These are phyloP conservation scores for Naematelia aurantialba DNA, from an alignment of 768 basidiomycete species.

Conservation along the genomic window DNA sequence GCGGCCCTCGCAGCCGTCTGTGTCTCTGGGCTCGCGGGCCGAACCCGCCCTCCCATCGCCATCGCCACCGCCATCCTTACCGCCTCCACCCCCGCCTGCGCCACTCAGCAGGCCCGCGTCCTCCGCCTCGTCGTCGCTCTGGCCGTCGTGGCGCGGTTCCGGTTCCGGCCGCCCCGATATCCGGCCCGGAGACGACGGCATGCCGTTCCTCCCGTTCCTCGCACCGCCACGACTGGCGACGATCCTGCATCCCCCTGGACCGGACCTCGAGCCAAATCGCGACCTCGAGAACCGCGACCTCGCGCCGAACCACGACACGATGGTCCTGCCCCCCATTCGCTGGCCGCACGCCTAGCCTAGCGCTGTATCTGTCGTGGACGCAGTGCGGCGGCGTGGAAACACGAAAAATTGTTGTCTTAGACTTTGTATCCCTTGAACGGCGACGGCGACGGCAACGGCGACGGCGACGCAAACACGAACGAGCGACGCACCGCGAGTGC, in stretches of 20 bases:
- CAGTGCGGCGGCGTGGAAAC: too few species aligned
- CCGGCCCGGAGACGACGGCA: slow-evolving; percentile 20
- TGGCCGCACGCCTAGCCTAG: neutral
- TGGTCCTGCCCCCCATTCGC: neutral
- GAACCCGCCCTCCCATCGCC: neutral
- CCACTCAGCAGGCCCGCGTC: neutral
- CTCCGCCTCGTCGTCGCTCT: too few species aligned
- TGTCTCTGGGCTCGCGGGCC: too few species aligned
- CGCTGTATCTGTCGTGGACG: too few species aligned
- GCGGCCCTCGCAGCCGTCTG: too few species aligned
- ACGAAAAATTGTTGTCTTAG: too few species aligned
- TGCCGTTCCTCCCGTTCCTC: slow-evolving; percentile 14
- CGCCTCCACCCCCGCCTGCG: neutral
- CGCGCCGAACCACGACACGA: neutral
- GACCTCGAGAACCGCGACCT: too few species aligned
- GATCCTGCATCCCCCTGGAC: neutral
- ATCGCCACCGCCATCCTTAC: neutral
- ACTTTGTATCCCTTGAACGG: too few species aligned
- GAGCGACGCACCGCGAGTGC: too few species aligned
- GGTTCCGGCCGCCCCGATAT: slow-evolving; percentile 3
- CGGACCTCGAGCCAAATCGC: neutral
- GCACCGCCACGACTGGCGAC: neutral
- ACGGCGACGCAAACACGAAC: too few species aligned
- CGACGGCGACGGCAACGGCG: too few species aligned
- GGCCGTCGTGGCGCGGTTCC: too few species aligned